Percentiles rank a stretch among this genome's conserved stretches.
Conservation (phyloP, 345 rosid genomes). For the Eucalyptus polybractea region DNA sequence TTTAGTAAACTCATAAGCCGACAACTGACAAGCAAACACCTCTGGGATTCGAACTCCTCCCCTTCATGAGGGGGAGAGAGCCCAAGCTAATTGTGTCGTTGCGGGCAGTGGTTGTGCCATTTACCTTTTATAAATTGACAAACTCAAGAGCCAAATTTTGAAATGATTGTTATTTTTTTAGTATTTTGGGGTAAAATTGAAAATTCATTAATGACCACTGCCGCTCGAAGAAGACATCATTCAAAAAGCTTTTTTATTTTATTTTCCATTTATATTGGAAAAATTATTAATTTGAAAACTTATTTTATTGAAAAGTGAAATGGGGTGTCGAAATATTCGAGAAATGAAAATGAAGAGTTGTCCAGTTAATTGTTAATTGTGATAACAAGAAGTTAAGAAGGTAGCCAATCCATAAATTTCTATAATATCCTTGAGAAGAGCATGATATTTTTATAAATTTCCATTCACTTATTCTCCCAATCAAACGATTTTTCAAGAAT, state of each 20-base stretch:
- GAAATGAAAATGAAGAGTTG: neutral
- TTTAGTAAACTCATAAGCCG: fast-evolving
- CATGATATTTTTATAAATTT: neutral
- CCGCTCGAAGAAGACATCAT: neutral
- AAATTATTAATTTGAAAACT: neutral
- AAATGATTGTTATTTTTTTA: neutral
- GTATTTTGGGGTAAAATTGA: neutral
- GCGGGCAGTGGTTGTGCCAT: neutral
- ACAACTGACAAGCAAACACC: too few relatives aligned
- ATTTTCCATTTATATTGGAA: neutral
- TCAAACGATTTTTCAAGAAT: neutral
- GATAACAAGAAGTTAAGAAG: neutral
- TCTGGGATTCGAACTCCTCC: too few relatives aligned
- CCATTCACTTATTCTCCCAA: neutral
- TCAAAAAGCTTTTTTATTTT: neutral
- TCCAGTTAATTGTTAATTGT: neutral
- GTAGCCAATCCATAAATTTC: too few relatives aligned
- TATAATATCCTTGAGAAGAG: neutral
- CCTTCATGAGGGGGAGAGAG: fast-evolving
- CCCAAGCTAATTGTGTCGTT: too few relatives aligned
- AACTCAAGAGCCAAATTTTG: neutral
- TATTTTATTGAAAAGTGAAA: neutral
- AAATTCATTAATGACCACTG: neutral
- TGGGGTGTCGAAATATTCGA: neutral
- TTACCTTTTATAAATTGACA: neutral